Base-by-base conservation (phyloP, 2,329 filamentous ascomycete species). In the Corniculantispora saksenae region DNA sequence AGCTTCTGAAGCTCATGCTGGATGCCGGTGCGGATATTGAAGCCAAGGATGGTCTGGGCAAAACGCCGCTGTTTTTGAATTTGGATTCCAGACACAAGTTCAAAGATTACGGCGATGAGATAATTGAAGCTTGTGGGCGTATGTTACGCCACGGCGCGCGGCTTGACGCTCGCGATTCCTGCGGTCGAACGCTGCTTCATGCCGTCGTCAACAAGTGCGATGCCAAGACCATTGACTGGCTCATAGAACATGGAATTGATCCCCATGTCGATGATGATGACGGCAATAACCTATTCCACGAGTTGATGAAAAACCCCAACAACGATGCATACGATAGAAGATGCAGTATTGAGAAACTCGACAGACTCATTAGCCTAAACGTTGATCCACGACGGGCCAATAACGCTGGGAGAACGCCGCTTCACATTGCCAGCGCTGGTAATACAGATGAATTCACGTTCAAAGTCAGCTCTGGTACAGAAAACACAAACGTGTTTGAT, bases 1-100 rank as follows among this genome's bases (percentile, higher is more conserved):
- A n/a, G n/a, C n/a, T n/a, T n/a, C n/a, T n/a, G n/a, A n/a, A n/a
- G n/a, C n/a, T n/a, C n/a, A n/a, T n/a, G n/a, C n/a, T n/a, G n/a
- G n/a, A n/a, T n/a, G 60, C 60, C 25, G 60, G 60, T n/a, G 51
- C 60, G 27, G 48, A 63, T 29, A 29, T 63, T 32, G 40, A 63
- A 19, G 40, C 48, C 7, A 56, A 12, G 21, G 50, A 63, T 21
- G 56, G 35, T 1, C 17, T 25, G 3, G 60, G 60, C 19, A 63
- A 19, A 6, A 63, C 60, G 15, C 38, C 15, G 29, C 15, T 63
- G 3, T 55, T 56, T n/a, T n/a, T n/a, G n/a, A n/a, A n/a, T n/a
- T n/a, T n/a, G n/a, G n/a, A n/a, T n/a, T n/a, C n/a, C n/a, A n/a
- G n/a, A n/a, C 23, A 9, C 27, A 51, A 8, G 50, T 54, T 5